Evolutionary conservation across 805 yeast genomes (phyloP), one percentile per base, ranked within the genome.

Genomic region (Starmerella powellii): DNA sequence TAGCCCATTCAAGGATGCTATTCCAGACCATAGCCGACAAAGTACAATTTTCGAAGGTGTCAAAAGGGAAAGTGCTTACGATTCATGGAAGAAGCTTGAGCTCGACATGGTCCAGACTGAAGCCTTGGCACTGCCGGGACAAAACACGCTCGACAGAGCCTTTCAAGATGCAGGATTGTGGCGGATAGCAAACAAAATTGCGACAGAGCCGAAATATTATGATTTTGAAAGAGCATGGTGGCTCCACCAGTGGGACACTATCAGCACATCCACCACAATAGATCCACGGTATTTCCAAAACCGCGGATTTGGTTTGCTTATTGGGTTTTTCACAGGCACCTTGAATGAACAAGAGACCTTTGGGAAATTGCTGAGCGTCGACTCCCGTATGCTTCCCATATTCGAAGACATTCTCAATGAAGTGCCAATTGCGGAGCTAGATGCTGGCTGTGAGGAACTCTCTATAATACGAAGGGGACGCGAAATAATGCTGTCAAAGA

Each of bases 171-270:
- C 40, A 1, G 54, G 56, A 2, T 30, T 51, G 13, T 53, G 45
- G 45, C 20, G 31, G 5, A 18, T 48, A 15, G 52, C 54, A 1
- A 31, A 36, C 11, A 24, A 24, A 10, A 8, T 39, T 4, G 11
- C 29, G 1, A 15, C 15, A 1, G 6, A 31, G 24, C 13, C 26
- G 4, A 24, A 40, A 19, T 34, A 37, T 15, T 44, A 44, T 34
- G 50, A 50, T 27, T 45, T 45, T 10, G 37, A 43, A 4, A 12
- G 34, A 74, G 72, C 77, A 1, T 79, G 95, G 85, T 80, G 80
- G 54, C 59, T 87, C 31, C 72, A 70, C 33, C 72, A 73, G 38
- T 87, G 96, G 96, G 80, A 79, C 41, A 27, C 31, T 3, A 32
- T 38, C 10, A 46, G 81, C 16, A 21, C 20, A 1, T 83, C 93